Percentiles rank a stretch among this genome's conserved stretches.
phyloP scores from a whole-genome alignment of 2,329 filamentous ascomycete genomes.

The Onygenales sp. region DNA sequence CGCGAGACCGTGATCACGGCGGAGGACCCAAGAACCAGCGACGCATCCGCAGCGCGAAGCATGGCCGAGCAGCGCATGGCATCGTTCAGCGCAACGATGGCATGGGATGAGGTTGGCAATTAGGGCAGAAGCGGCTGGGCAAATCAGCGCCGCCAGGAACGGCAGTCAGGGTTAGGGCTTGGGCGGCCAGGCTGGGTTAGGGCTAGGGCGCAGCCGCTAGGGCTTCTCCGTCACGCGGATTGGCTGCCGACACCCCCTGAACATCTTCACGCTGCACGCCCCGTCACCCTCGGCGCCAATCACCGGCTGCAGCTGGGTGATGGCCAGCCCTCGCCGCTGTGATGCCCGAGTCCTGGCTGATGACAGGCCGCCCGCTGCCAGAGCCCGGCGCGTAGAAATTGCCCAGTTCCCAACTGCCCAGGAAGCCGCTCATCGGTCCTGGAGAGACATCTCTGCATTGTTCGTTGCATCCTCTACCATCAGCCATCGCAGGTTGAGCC shows the following conservation, averaged over 20 bases:
- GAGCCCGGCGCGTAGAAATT: constrained; percentile 2
- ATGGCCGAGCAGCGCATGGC: not conserved
- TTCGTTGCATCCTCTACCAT: no score
- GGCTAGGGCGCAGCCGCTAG: constrained; percentile 3
- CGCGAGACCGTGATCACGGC: not conserved
- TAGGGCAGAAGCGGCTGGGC: no score
- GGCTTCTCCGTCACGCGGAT: constrained; percentile 4
- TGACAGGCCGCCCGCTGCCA: not conserved
- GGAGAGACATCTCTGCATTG: no score
- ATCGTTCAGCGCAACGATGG: no score
- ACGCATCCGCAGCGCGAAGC: not conserved
- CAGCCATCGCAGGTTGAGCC: no score
- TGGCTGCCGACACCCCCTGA: constrained; percentile 5
- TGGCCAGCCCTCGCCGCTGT: constrained; percentile 5
- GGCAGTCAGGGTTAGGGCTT: not conserved
- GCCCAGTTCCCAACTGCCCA: not conserved
- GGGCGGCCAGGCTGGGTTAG: not conserved
- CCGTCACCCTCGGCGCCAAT: constrained; percentile 16
- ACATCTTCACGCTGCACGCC: constrained; percentile 19
- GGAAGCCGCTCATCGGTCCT: no score
- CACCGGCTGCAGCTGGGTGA: not conserved
- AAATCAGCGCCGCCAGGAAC: not conserved
- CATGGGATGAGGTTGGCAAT: no score
- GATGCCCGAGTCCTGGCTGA: not conserved
- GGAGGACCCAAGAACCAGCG: not conserved